Base-by-base conservation (phyloP, 2,329 filamentous ascomycete genomes). In the Neofusicoccum sp. region DNA sequence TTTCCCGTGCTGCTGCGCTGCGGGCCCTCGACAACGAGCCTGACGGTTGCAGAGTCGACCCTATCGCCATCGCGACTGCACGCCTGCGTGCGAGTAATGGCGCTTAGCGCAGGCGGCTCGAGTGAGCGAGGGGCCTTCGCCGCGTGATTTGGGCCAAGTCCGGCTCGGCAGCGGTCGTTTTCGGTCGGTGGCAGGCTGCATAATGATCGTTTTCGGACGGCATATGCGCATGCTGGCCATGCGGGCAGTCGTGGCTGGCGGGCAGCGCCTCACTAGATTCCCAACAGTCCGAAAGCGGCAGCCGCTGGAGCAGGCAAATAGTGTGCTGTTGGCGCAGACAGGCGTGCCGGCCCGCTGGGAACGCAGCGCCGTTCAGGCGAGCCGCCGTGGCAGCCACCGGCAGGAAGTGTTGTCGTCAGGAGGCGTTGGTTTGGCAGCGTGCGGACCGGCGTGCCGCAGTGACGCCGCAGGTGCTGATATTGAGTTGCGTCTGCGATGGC, bases 391-490 rank as follows among this genome's bases (percentile, higher is more conserved):
- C 50, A 37, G 34, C 49, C 37, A 34, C n/a, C 14, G 39, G 22
- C 49, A 39, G 8, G 49, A 12, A 14, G 50, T 22, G 22, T n/a
- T 37, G 29, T 11, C 14, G 44, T 6, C 45, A 56, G 52, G 52
- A 44, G 52, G 52, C 39, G 36, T 44, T 44, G 52, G 37, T 11
- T 44, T 44, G 39, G 28, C 14, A 11, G 52, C 36, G 41, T 7
- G 41, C 54, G 54, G 54, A 22, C 54, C 54, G 54, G 31, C 54
- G 41, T 45, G 54, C 54, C 54, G 54, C 39, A 56, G 52, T 28
- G 14, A 52, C 48, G 48, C 48, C 31, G 48, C 48, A 56, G 28
- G n/a, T n/a, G 22, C n/a, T 28, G 54, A 45, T 16, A 43, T 56
- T 56, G 52, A 56, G 11, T 31, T 54, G 49, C 49, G 39, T 33